A percentile compares a stretch with the other conserved stretches of the same genome.
These are phyloP conservation scores for Tetratostichococcus sp. DNA, from an alignment of 139 green algal species.

Conservation along the genomic window DNA sequence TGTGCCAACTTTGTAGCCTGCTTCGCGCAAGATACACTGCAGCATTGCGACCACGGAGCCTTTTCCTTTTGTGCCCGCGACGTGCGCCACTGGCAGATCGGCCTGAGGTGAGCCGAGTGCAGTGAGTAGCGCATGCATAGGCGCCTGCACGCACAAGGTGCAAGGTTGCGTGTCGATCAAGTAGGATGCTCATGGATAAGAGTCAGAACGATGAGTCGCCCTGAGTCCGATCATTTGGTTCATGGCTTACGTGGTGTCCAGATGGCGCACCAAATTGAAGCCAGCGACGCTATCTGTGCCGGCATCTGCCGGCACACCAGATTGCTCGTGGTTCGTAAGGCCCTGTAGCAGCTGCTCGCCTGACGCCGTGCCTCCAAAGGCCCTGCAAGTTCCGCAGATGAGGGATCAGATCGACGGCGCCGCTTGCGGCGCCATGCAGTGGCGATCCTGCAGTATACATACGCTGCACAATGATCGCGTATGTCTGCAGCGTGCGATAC, in stretches of 20 bases:
- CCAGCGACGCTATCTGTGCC: constrained; percentile 35
- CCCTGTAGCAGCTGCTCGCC: constrained; percentile 19
- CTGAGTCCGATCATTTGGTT: too few relatives aligned
- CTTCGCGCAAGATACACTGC: constrained; percentile 43
- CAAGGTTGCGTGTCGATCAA: not conserved
- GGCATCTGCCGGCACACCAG: constrained; percentile 57
- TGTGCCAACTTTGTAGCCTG: constrained; percentile 54
- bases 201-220: too few relatives aligned
- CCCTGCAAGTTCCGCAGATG: not conserved
- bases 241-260: too few relatives aligned
- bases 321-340: constrained; percentile 60
- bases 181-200: not conserved
- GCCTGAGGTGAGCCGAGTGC: constrained; percentile 60
- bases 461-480: too few relatives aligned
- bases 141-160: constrained; percentile 22
- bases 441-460: too few relatives aligned
- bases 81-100: constrained; percentile 52
- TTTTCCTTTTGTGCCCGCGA: constrained; percentile 91
- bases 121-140: constrained; percentile 59
- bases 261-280: constrained; percentile 58
- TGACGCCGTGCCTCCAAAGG: not conserved
- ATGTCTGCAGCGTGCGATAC: too few relatives aligned
- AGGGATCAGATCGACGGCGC: too few relatives aligned
- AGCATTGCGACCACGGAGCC: constrained; percentile 72
- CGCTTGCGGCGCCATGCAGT: too few relatives aligned